Conservation (phyloP, 495 filamentous ascomycete species). For the Hypoxylon lienhwacheense region DNA sequence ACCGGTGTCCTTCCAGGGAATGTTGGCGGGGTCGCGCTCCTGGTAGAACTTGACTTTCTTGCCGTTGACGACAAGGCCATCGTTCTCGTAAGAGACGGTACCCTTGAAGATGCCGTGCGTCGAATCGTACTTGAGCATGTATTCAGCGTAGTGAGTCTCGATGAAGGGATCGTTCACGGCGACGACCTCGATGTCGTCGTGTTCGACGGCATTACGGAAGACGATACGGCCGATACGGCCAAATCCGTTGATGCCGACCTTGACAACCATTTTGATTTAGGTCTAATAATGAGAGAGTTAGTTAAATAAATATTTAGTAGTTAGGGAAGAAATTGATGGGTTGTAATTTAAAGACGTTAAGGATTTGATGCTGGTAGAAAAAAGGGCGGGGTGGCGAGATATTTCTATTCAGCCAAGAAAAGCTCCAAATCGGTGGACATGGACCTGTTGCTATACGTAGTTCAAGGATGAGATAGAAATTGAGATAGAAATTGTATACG, state of each 20-base stretch:
- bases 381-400: constrained; percentile 11
- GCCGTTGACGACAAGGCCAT: constrained; percentile 86
- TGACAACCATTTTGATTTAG: constrained; percentile 50
- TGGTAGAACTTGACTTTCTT: constrained; percentile 96
- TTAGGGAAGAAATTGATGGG: background rate
- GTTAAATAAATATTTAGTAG: constrained; percentile 32
- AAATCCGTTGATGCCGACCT: constrained; percentile 99
- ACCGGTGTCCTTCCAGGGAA: constrained; percentile 88
- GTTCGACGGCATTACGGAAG: constrained; percentile 73
- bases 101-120: constrained; percentile 98
- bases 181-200: constrained; percentile 81
- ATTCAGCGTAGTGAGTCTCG: constrained; percentile 97
- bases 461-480: too few species aligned
- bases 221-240: constrained; percentile 98
- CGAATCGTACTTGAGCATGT: constrained; percentile 99
- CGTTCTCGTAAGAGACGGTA: constrained; percentile 69
- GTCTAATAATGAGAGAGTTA: constrained; percentile 23
- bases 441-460: too few species aligned
- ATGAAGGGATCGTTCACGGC: constrained; percentile 99
- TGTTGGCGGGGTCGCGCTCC: constrained; percentile 86
- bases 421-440: too few species aligned
- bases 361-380: too few species aligned
- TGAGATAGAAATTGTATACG: background rate
- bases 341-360: background rate
- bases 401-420: constrained; percentile 31